Evolutionary conservation across 257 asterid species (phyloP), one percentile per base, ranked within the genome.

Genomic region (Nicotiana knightiana): DNA sequence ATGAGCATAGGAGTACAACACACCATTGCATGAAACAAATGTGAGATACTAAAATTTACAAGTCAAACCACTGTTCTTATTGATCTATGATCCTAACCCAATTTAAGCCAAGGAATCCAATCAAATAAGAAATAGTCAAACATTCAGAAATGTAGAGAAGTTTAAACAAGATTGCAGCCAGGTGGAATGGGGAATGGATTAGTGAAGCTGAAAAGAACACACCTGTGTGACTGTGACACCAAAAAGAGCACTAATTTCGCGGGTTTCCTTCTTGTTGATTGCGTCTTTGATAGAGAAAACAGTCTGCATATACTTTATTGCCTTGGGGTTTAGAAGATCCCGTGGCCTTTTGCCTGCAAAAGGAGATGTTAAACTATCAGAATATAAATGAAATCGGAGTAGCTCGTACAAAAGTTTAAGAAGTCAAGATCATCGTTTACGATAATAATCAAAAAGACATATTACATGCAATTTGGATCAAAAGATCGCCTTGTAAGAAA

Each of bases 201-300:
- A 18, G 10, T 37, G 46, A 37, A 57, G 15, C 15, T 26, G 37
- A 71, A 54, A 18, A 33, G 4, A 66, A 15, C 35, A 59, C 35
- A 96, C 99, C 99, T 96, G 99, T 67, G 97, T 90, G 75, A 82
- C 92, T n/a, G 98, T 94, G 85, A 96, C 93, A 82, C 98, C 98
- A 90, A 91, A 94, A n/a, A 86, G 98, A 67, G 97, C 93, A 92
- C 97, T 87, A 78, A 94, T 94, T 84, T 96, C 99, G 79, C 97
- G 92, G 26, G 88, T 90, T 89, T 96, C 99, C 88, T 92, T 89
- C 93, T 96, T 96, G 93, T 88, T 90, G 53, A 93, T 89, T 58
- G 90, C 90, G 86, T 96, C 99, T 89, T 94, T 96, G 83, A 91
- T 83, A 73, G 98, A 92, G 85, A 96, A 96, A 79, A 96, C 86